Percentiles rank a stretch among this genome's conserved stretches.
phyloP scores from a whole-genome alignment of 2,329 filamentous ascomycete species.

The Aspergillus sergii region DNA sequence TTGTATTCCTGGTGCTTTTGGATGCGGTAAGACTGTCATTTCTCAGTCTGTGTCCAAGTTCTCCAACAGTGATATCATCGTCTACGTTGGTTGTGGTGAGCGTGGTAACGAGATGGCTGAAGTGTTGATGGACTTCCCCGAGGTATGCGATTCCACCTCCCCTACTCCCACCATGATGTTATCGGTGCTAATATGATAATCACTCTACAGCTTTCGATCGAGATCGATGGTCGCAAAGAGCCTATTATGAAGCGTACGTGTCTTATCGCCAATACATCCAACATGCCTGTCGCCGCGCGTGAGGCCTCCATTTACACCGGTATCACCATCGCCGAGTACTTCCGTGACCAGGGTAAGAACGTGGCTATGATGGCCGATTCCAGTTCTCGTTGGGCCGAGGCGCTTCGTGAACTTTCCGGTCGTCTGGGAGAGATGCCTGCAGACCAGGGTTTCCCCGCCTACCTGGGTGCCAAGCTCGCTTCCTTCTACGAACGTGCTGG shows the following conservation, averaged over 20 bases:
- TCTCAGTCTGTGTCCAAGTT: constrained; percentile 98
- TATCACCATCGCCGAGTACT: constrained; percentile 94
- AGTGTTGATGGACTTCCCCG: constrained; percentile 99
- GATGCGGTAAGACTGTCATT: constrained; percentile 99
- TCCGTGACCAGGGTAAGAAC: constrained; percentile 93
- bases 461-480: constrained; percentile 92
- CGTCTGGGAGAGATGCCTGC: constrained; percentile 99
- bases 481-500: constrained; percentile 99
- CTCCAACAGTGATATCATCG: constrained; percentile 98
- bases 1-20: constrained; percentile 96
- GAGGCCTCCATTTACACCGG: constrained; percentile 98
- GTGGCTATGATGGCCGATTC: constrained; percentile 99
- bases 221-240: constrained; percentile 90
- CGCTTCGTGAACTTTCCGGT: constrained; percentile 96
- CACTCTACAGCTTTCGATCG: constrained; percentile 71
- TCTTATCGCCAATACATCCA: constrained; percentile 97
- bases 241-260: constrained; percentile 99
- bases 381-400: constrained; percentile 96
- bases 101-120: constrained; percentile 99
- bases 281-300: constrained; percentile 98
- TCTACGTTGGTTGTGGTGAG: constrained; percentile 93
- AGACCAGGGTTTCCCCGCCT: constrained; percentile 98
- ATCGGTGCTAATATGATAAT: constrained; percentile 16
- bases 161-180: not conserved
- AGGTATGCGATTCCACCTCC: constrained; percentile 51